A percentile compares a stretch with the other conserved stretches of the same genome.
Evolutionary conservation across 495 filamentous ascomycete genomes (phyloP).

Genomic region (Neurospora africana): DNA sequence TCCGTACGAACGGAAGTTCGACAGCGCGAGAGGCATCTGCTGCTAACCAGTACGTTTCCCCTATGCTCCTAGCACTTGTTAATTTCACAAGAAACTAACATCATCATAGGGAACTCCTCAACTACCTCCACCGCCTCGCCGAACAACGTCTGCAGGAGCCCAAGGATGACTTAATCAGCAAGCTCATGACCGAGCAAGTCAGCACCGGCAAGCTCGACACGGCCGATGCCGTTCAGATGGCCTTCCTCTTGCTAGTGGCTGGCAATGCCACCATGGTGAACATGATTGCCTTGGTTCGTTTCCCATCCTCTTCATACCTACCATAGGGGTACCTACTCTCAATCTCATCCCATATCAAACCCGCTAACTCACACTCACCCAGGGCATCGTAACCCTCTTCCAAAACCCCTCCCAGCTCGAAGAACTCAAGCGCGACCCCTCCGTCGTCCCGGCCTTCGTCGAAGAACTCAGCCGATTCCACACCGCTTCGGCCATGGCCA

Average conservation of each 20-base stretch:
- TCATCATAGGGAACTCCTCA: conserved; percentile 21
- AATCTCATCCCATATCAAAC: neutral
- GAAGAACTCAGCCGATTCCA: conserved; percentile 38
- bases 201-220: conserved; percentile 27
- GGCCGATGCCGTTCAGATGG: conserved; percentile 30
- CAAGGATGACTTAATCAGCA: conserved; percentile 33
- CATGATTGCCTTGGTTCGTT: conserved; percentile 33
- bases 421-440: conserved; percentile 27
- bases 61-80: too few relatives aligned
- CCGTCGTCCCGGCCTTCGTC: conserved; percentile 21
- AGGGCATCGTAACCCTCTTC: conserved; percentile 31
- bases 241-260: conserved; percentile 36
- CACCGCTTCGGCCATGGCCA: conserved; percentile 33
- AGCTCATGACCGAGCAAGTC: conserved; percentile 29
- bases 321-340: neutral
- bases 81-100: neutral
- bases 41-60: conserved; percentile 21
- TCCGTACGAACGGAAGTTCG: conserved; percentile 34
- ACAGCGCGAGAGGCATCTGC: conserved; percentile 31
- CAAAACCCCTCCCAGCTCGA: conserved; percentile 27
- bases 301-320: too few relatives aligned
- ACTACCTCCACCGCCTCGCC: conserved; percentile 28
- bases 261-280: conserved; percentile 41
- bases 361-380: neutral
- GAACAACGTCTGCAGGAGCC: conserved; percentile 26